These are phyloP conservation scores for Magnaporthiopsis rhizophila DNA, from an alignment of 2,329 filamentous ascomycete genomes.

Conservation along the genomic window DNA sequence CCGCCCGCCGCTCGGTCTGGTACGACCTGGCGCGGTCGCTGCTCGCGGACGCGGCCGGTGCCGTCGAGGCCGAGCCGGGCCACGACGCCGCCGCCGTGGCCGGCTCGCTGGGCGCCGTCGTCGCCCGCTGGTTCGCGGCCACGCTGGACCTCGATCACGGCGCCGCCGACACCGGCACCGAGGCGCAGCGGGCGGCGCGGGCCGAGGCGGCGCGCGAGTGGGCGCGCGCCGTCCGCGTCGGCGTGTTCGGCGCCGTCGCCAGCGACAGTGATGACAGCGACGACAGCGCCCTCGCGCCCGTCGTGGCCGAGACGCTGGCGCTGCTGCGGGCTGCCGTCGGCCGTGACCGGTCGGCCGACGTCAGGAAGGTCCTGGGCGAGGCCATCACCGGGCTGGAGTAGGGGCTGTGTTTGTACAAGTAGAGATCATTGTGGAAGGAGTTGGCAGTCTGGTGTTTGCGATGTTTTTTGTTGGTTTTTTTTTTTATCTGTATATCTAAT, in stretches of 20 bases:
- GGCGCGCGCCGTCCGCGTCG: conserved; percentile 32
- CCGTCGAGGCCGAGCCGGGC: too few species aligned
- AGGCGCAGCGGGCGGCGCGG: conserved; percentile 40
- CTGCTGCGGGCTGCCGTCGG: conserved; percentile 32
- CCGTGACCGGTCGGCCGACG: conserved; percentile 24
- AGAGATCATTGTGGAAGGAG: too few species aligned
- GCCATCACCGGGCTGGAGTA: conserved; percentile 6
- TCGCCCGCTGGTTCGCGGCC: conserved; percentile 28
- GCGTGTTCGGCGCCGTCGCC: conserved; percentile 28
- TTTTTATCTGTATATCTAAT: too few species aligned
- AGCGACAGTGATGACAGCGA: neutral
- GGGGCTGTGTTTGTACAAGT: neutral
- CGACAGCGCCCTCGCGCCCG: too few species aligned
- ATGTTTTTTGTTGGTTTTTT: too few species aligned
- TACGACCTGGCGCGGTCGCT: conserved; percentile 41
- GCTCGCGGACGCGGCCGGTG: conserved; percentile 29
- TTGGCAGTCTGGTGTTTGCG: too few species aligned
- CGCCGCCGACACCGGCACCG: conserved; percentile 36
- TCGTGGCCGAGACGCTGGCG: conserved; percentile 33
- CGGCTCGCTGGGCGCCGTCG: too few species aligned
- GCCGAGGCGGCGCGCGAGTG: conserved; percentile 37
- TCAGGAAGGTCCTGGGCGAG: conserved; percentile 22
- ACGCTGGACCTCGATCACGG: conserved; percentile 43
- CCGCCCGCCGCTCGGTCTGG: conserved; percentile 42
- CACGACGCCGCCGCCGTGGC: too few species aligned